Evolutionary conservation across 2,329 filamentous ascomycete species (phyloP).

Genomic region (Ophiosphaerella korrae): DNA sequence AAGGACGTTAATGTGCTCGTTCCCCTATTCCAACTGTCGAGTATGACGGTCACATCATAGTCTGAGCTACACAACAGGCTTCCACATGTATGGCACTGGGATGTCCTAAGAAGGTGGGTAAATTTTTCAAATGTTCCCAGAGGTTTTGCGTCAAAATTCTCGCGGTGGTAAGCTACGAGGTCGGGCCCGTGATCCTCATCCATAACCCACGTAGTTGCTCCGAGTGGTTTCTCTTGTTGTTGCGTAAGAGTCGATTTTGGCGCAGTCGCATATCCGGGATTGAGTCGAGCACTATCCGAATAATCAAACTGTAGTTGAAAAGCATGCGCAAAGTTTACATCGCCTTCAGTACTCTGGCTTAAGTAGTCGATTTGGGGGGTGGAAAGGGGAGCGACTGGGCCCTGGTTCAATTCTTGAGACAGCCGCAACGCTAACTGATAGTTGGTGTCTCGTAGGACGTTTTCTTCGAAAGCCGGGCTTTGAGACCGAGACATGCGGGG

Average conservation of each 20-base stretch:
- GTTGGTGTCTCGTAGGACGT: too few relatives aligned
- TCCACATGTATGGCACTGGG: constrained; percentile 17
- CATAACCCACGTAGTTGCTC: background rate
- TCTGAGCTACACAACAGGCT: constrained; percentile 10
- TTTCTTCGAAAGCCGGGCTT: too few relatives aligned
- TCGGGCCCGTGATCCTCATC: background rate
- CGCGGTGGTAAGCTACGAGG: constrained; percentile 3
- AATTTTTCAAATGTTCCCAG: constrained; percentile 17
- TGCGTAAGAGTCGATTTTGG: background rate
- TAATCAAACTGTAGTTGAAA: constrained; percentile 8
- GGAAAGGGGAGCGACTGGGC: too few relatives aligned
- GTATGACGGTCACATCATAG: constrained; percentile 13
- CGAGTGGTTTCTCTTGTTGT: background rate
- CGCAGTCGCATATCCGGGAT: background rate
- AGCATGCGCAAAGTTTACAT: constrained; percentile 9
- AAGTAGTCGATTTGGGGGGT: too few relatives aligned
- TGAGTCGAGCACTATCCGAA: background rate
- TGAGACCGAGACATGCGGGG: too few relatives aligned
- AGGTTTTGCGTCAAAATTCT: background rate
- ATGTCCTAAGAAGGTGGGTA: constrained; percentile 10
- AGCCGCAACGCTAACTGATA: too few relatives aligned
- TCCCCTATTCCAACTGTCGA: constrained; percentile 21
- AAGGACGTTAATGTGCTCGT: constrained; percentile 9
- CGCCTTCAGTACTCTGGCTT: background rate
- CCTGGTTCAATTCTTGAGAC: too few relatives aligned